Evolutionary conservation across 495 filamentous ascomycete species (phyloP), one percentile per base, ranked within the genome.

Genomic region (Aspergillus hancockii): DNA sequence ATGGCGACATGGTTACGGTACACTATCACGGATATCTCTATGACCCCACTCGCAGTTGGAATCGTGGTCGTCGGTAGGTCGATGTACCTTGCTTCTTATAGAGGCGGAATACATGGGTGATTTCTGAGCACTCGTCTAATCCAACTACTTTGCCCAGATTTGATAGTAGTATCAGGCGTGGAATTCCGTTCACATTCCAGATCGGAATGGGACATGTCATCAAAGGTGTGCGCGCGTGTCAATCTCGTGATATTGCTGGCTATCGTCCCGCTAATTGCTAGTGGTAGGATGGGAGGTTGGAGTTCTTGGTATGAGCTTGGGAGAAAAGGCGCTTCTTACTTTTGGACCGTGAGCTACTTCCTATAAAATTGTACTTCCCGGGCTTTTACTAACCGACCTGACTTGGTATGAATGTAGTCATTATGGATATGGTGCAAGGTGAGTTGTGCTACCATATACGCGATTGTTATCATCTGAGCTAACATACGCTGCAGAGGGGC

Each of bases 21-120:
- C 84, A 86, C 65, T 92, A 91, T 71, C 90, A 87, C 21, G 89
- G 89, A 55, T 90, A 82, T 71, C 77, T 91, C 30, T 88, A 88
- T 73, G 87, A 90, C 63, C 67, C 75, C 46, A 69, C 67, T 34
- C 73, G 81, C 67, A 59, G 66, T 1, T 63, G 66, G 57, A 71
- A 75, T 14, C 47, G 74, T 57, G 80, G 79, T 28, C 72, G 71
- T 56, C 72, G 79, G 79, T 83, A 69, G 49, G 74, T 68, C 8
- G 28, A 34, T 32, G 50, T 28, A 28, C 25, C 25, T n/a, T n/a
- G n/a, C n/a, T n/a, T n/a, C n/a, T n/a, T n/a, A n/a, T n/a, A n/a
- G n/a, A n/a, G n/a, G n/a, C n/a, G n/a, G n/a, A n/a, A n/a, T n/a
- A n/a, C n/a, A n/a, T n/a, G n/a, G n/a, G n/a, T n/a, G n/a, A n/a